Base-by-base conservation (phyloP, 768 basidiomycete genomes). In the Termitomyces sp. region DNA sequence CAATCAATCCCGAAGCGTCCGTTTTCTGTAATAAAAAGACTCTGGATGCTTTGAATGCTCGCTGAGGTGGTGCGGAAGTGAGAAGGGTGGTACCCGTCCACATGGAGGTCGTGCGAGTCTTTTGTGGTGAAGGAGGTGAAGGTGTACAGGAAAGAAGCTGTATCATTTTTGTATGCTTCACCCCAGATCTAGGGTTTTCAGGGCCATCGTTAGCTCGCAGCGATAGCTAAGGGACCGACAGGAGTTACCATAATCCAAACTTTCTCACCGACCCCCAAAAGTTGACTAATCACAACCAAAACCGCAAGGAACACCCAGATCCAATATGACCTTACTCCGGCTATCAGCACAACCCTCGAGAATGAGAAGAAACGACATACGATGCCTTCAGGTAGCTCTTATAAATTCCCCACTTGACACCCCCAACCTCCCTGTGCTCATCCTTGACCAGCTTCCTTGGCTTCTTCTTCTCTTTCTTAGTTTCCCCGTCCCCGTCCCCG, bases 361-460 rank as follows among this genome's bases (percentile, higher is more conserved):
- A 15, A 41, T 55, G 12, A 24, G 34, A 33, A 59, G 10, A 22
- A 51, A 29, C 8, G 5, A 79, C 84, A 48, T 59, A 88, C 86
- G 88, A 87, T 18, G 85, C 87, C 67, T 83, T 78, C 58, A 93
- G 66, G 65, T 94, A 91, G 6, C 81, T 75, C 13, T 83, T 80
- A 57, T 87, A 87, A 33, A 86, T 77, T 1, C 73, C 70, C 88
- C 90, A 92, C 65, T 90, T 91, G 31, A 95, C 92, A 37, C 86
- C 84, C 0, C 93, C 94, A 1, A 79, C 79, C 60, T 90, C 89
- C 45, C 92, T 70, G 58, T 91, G 86, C 66, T 94, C 92, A 49
- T 93, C 92, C 66, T 92, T 86, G 56, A 93, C 70, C 12, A 93
- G 71, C 64, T 90, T 88, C 29, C 85, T 73, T 0, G 89, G 86